phyloP scores from a whole-genome alignment of 169 alveolate species.

The Besnoitia besnoiti region DNA sequence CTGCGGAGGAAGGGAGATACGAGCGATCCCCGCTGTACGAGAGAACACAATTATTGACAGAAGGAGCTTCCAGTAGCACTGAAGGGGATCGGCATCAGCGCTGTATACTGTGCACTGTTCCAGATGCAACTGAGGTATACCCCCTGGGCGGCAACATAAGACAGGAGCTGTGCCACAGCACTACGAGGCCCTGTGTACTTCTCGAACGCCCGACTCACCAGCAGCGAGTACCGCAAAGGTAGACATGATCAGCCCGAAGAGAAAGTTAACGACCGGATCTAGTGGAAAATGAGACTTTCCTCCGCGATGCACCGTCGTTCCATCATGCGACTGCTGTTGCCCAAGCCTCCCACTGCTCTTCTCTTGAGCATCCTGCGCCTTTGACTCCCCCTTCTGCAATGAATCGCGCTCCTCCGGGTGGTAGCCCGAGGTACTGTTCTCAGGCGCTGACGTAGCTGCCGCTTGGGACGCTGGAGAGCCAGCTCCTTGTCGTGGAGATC shows the following conservation, averaged over 20 bases:
- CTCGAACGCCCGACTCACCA: neutral
- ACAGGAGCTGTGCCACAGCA: too few relatives aligned
- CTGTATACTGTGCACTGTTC: too few relatives aligned
- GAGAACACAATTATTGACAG: too few relatives aligned
- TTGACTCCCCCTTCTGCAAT: neutral
- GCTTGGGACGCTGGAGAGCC: neutral
- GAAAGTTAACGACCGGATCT: neutral
- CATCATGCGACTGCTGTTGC: neutral
- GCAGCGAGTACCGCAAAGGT: neutral
- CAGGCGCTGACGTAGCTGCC: neutral
- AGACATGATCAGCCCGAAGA: neutral
- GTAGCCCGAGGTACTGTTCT: neutral
- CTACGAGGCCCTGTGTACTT: too few relatives aligned
- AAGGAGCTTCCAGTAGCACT: too few relatives aligned
- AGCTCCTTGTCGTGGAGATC: neutral
- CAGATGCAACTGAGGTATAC: too few relatives aligned
- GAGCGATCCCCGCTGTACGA: slow-evolving; percentile 7
- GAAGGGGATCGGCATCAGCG: too few relatives aligned
- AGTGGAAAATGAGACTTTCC: neutral
- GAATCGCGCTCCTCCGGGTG: neutral
- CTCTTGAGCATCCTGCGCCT: neutral
- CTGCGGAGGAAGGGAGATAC: neutral
- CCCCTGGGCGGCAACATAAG: too few relatives aligned
- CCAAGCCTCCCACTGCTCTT: neutral
- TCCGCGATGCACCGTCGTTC: neutral